Evolutionary conservation across 73 alveolate species (phyloP), one percentile per base, ranked within the genome.

Genomic region (Tetrahymena elliotti): DNA sequence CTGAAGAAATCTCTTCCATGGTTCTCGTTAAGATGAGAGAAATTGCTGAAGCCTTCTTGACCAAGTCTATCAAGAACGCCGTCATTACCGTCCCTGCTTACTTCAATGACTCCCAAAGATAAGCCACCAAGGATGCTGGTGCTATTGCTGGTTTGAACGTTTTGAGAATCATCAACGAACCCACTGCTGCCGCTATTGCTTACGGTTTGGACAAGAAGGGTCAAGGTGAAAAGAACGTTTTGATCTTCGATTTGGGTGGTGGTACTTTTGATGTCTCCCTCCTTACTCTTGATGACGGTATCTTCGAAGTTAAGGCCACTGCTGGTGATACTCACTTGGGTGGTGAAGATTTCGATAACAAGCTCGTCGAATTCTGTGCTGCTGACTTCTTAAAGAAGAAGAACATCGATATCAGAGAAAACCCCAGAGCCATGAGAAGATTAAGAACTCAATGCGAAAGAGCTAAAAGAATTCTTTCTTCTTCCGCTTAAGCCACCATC

Each of bases 171-270:
- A 96, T 97, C 93, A 97, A 97, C 84, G 99, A 97, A 84, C 98
- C 99, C 53, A 97, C 99, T 84, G 99, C 99, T 31, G 99, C 99
- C 52, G 99, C 99, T 92, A 97, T 98, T 82, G 99, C 99, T 88
- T 98, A 98, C 95, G 99, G 99, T 94, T 95, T 98, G 83, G 99
- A 98, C 95, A 97, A 97, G 98, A 97, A 97, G 53, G 84, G 95
- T 33, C 38, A 96, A 38, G 93, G 95, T 35, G 98, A 97, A 96
- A 95, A 93, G 95, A 96, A 98, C 97, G 98, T 97, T 20, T 95
- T 98, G 52, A 97, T 97, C 96, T 94, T 96, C 93, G 98, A 97
- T 97, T 93, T 97, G 92, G 99, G 99, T 47, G 99, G 99, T 83
- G 99, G 98, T 53, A 97, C 98, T 82, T 97, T 97, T 94, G 98